A percentile compares a stretch with the other conserved stretches of the same genome.
Conservation (phyloP, 257 asterid species). For the Pogostemon cablin region DNA sequence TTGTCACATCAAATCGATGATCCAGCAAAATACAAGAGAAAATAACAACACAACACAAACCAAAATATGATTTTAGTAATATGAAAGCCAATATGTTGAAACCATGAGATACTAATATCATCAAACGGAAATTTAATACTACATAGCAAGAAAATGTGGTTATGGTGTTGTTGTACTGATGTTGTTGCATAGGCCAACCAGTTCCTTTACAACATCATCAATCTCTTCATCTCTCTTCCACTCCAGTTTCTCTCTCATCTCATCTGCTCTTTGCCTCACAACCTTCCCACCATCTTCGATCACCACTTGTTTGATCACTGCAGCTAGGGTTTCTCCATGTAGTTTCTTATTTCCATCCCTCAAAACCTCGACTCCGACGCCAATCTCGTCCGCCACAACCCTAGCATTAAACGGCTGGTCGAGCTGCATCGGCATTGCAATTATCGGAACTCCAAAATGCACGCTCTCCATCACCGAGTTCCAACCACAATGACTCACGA, state of each 20-base stretch:
- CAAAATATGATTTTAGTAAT: too few species aligned
- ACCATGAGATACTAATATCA: too few species aligned
- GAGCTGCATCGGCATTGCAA: constrained; percentile 39
- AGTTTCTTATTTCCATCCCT: constrained; percentile 33
- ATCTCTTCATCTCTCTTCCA: constrained; percentile 32
- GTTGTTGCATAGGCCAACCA: neutral
- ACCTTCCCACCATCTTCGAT: neutral
- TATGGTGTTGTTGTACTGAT: too few species aligned
- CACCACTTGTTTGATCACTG: constrained; percentile 25
- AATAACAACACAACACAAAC: too few species aligned
- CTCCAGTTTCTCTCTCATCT: neutral
- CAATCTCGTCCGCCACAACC: constrained; percentile 42
- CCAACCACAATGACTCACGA: neutral
- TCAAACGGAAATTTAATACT: too few species aligned
- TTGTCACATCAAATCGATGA: too few species aligned
- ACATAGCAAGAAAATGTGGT: too few species aligned
- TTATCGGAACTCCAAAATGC: constrained; percentile 39
- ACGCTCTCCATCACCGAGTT: constrained; percentile 40
- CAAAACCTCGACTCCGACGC: constrained; percentile 28
- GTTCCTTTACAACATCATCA: neutral
- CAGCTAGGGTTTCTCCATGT: constrained; percentile 29
- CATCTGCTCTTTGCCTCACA: neutral
- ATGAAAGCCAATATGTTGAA: too few species aligned
- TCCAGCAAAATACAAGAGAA: too few species aligned
- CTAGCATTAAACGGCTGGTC: constrained; percentile 42